Conservation (phyloP, 176 grass and related monocot species). For the Musa acuminata region DNA sequence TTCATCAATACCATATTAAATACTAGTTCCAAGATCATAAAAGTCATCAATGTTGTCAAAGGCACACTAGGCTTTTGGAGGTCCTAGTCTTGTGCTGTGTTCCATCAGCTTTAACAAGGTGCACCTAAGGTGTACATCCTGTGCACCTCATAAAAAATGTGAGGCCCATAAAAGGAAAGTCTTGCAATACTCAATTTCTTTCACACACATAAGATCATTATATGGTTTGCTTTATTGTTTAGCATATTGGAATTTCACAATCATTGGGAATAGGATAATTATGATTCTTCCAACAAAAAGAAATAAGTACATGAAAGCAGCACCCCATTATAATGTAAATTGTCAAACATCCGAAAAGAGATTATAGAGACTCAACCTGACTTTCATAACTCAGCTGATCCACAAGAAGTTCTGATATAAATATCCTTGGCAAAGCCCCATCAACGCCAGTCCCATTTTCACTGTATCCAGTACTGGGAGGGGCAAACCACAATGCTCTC, state of each 20-base stretch:
- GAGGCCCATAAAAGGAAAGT: neutral
- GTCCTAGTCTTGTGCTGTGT: too few species aligned
- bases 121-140: neutral
- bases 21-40: too few species aligned
- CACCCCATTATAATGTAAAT: constrained; percentile 12
- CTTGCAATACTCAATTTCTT: too few species aligned
- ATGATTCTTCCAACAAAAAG: neutral
- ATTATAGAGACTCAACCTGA: constrained; percentile 38
- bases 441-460: constrained; percentile 45
- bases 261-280: too few species aligned
- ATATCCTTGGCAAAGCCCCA: constrained; percentile 85
- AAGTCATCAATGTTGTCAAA: neutral
- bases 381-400: constrained; percentile 69
- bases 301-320: neutral
- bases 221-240: too few species aligned
- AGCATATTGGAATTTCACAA: too few species aligned
- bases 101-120: too few species aligned
- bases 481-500: constrained; percentile 90
- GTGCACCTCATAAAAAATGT: neutral
- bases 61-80: neutral
- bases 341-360: neutral
- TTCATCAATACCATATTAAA: too few species aligned
- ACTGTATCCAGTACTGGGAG: constrained; percentile 35
- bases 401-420: constrained; percentile 94
- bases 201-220: too few species aligned